Base-by-base conservation (phyloP, 2,329 filamentous ascomycete genomes). In the Epichloe gansuensis region DNA sequence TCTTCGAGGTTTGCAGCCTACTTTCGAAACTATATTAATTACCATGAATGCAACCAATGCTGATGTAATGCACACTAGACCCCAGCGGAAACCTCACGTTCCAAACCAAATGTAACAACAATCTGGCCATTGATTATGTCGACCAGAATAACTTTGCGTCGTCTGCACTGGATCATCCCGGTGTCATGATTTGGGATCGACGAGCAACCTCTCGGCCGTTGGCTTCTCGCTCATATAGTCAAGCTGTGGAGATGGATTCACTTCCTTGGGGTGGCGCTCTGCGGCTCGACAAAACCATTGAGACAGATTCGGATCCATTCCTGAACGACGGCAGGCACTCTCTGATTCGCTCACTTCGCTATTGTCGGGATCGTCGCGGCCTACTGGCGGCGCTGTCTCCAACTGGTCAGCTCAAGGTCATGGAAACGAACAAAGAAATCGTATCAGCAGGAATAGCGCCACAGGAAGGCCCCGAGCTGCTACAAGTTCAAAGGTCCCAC, bases 81-180 rank as follows among this genome's bases (percentile, higher is more conserved):
- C 70, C 76, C 36, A 71, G 71, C 13, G 70, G 73, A 21, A 75
- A 76, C 6, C 70, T 78, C 47, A 80, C 72, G n/a, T 84, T 82
- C 57, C 77, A 77, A 55, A 85, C 81, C 4, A 80, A 78, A 58
- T 82, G 80, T 60, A 83, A 82, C 64, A 85, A 85, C 59, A 85
- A 85, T 57, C 65, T 93, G 51, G 79, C 86, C 15, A 87, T 93
- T 54, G 87, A 93, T 68, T 87, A 86, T 54, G 73, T 81, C 23
- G 85, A 94, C 59, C 81, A 84, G 57, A 89, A 93, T 59, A 91
- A 89, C 66, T 91, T 93, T 68, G 82, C 87, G 1, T 90, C 87
- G 1, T 88, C 86, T 13, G 84, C 84, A 3, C 71, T 87, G 12
- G 85, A 87, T 53, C 82, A 87, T 48, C 84, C 87, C 0, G 81